Percentiles rank a stretch among this genome's conserved stretches.
Evolutionary conservation across 345 rosid species (phyloP).

Genomic region (Gossypium mustelinum): DNA sequence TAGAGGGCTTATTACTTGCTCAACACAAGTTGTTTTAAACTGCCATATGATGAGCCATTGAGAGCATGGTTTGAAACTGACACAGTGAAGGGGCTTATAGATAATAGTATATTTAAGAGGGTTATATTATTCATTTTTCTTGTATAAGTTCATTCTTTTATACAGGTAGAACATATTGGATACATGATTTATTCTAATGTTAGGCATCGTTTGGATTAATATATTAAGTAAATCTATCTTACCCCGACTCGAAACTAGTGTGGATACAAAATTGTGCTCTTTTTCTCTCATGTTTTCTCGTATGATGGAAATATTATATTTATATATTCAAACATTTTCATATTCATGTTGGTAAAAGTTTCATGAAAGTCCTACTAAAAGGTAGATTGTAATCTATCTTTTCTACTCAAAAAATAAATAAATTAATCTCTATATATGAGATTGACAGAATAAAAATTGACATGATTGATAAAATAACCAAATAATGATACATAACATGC

Average conservation of each 20-base stretch:
- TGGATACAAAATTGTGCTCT: not conserved
- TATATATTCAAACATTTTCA: no score
- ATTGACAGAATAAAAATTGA: no score
- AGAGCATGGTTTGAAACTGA: not conserved
- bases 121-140: not conserved
- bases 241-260: not conserved
- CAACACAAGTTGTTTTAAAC: not conserved
- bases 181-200: not conserved
- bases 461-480: no score
- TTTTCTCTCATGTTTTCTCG: no score
- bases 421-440: no score
- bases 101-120: not conserved
- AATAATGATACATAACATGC: no score
- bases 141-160: slow-evolving; percentile 1
- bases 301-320: no score
- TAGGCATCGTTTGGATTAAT: not conserved
- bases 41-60: not conserved
- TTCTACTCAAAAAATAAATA: no score
- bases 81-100: not conserved
- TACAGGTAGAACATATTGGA: not conserved
- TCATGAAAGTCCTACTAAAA: no score
- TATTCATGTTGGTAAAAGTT: no score
- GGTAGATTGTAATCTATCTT: no score
- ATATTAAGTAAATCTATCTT: not conserved
- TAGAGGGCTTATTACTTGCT: not conserved